A percentile compares a stretch with the other conserved stretches of the same genome.
These are phyloP conservation scores for Bonia amplexicaulis DNA, from an alignment of 176 grass and related monocot genomes.

Conservation along the genomic window DNA sequence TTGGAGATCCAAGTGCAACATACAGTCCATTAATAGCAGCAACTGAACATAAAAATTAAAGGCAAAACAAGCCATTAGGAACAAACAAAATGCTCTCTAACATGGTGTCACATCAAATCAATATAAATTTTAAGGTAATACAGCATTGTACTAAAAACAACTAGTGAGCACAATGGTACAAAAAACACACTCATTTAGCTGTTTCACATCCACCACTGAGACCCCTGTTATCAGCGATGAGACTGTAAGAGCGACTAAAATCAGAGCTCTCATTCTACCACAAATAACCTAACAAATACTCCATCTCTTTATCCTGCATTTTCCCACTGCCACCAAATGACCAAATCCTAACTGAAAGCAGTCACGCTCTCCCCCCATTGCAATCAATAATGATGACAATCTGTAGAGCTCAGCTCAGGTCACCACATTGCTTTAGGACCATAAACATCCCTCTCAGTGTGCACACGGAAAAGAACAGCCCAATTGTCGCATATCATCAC, in stretches of 20 bases:
- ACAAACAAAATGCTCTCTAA: background rate
- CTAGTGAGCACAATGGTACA: background rate
- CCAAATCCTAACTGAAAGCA: conserved; percentile 10
- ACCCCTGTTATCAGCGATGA: background rate
- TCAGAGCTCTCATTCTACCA: background rate
- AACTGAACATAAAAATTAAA: conserved; percentile 40
- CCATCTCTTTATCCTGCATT: background rate
- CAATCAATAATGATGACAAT: background rate
- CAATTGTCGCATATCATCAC: background rate
- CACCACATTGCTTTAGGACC: background rate
- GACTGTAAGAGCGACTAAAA: background rate
- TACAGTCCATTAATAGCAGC: conserved; percentile 88
- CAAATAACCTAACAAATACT: background rate
- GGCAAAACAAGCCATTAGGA: background rate
- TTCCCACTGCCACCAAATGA: background rate
- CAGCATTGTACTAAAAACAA: background rate
- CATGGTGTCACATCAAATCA: background rate
- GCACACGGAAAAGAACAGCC: background rate
- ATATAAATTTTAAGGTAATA: background rate
- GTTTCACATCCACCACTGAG: background rate
- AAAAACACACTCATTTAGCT: background rate
- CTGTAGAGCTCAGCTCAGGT: background rate
- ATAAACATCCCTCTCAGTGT: conserved; percentile 2
- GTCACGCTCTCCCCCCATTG: background rate
- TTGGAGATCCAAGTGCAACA: conserved; percentile 57